These are phyloP conservation scores for Geotrichum ghanense DNA, from an alignment of 805 yeast species.

Conservation along the genomic window DNA sequence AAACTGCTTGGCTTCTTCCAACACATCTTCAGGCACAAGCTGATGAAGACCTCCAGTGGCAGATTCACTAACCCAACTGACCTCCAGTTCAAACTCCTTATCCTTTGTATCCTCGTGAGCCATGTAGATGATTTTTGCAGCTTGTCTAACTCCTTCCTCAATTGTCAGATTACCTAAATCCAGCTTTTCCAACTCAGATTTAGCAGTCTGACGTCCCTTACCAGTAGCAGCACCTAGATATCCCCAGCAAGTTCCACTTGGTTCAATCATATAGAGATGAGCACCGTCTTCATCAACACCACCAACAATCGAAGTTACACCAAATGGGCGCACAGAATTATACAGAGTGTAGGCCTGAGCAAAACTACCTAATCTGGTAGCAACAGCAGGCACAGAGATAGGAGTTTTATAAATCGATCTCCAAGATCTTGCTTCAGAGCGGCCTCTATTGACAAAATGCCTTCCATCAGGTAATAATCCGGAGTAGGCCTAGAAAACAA, in stretches of 20 bases:
- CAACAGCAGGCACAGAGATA: slow-evolving; percentile 68
- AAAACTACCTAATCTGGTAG: slow-evolving; percentile 79
- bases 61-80: slow-evolving; percentile 71
- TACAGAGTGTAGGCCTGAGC: slow-evolving; percentile 94
- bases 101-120: slow-evolving; percentile 98
- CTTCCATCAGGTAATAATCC: slow-evolving; percentile 97
- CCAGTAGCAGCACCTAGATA: slow-evolving; percentile 96
- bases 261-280: slow-evolving; percentile 93
- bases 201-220: slow-evolving; percentile 97
- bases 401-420: slow-evolving; percentile 65
- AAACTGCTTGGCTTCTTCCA: slow-evolving; percentile 70
- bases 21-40: slow-evolving; percentile 65
- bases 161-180: slow-evolving; percentile 58
- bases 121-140: slow-evolving; percentile 82
- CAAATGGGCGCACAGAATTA: slow-evolving; percentile 96
- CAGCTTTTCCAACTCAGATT: slow-evolving; percentile 88
- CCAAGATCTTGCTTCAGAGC: slow-evolving; percentile 81
- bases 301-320: slow-evolving; percentile 84
- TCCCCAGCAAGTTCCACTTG: slow-evolving; percentile 97
- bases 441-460: slow-evolving; percentile 80
- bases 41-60: slow-evolving; percentile 76
- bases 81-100: slow-evolving; percentile 90
- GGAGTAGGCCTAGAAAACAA: slow-evolving; percentile 43
- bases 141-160: slow-evolving; percentile 80
- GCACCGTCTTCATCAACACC: slow-evolving; percentile 87